Evolutionary conservation across 306 rosid genomes (phyloP).

Genomic region (Cicer chorassanicum): DNA sequence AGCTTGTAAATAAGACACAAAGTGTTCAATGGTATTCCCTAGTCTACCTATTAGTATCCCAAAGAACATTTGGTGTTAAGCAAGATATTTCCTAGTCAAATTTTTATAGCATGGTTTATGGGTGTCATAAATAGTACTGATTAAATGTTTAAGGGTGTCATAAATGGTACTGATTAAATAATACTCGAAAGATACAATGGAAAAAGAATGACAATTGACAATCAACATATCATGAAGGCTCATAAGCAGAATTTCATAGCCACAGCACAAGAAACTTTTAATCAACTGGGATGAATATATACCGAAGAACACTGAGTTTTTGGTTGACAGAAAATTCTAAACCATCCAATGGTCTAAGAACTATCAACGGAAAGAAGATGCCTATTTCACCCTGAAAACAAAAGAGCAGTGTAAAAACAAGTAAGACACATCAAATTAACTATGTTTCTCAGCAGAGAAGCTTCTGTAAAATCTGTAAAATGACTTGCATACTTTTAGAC

Average conservation of each 20-base stretch:
- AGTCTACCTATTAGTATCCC: not conserved
- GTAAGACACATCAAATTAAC: conserved; percentile 43
- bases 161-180: conserved; percentile 11
- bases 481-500: conserved; percentile 82
- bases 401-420: conserved; percentile 32
- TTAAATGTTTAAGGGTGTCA: not conserved
- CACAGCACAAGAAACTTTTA: conserved; percentile 31
- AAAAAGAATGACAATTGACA: conserved; percentile 42
- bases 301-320: conserved; percentile 94
- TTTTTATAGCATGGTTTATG: not conserved
- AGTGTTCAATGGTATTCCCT: not conserved
- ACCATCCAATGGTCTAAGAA: conserved; percentile 90
- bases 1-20: not conserved
- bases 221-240: conserved; percentile 31
- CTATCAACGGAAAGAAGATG: conserved; percentile 92
- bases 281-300: conserved; percentile 51
- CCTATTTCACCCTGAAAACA: conserved; percentile 97
- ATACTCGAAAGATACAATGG: conserved; percentile 23
- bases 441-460: conserved; percentile 36
- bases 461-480: conserved; percentile 43
- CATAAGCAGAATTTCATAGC: conserved; percentile 4
- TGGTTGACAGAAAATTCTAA: conserved; percentile 77
- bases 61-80: conserved; percentile 18
- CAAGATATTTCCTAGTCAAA: conserved; percentile 4
- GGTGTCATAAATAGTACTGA: conserved; percentile 9